Evolutionary conservation across 164 flowering plant genomes (phyloP), one percentile per base, ranked within the genome.

Genomic region (Nymphaea colorata): DNA sequence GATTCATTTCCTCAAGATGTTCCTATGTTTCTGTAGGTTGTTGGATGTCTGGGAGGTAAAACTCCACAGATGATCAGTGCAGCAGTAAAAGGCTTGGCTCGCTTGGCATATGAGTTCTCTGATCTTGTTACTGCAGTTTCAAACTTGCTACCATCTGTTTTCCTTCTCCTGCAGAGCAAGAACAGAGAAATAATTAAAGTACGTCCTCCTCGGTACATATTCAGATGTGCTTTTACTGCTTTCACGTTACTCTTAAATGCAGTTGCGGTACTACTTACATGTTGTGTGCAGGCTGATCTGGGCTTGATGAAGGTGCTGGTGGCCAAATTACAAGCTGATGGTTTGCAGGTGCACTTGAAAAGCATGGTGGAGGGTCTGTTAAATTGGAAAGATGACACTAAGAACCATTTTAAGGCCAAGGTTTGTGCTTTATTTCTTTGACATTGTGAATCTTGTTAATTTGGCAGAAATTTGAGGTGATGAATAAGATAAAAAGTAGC

Each of bases 1-100:
- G 36, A 25, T 25, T 25, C 36, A 25, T 25, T 25, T 25, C 36
- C 36, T 25, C 36, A 25, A 25, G 36, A 25, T 25, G 36, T 25
- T 25, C 41, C n/a, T n/a, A n/a, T 61, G 41, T 61, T 4, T 61
- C 16, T 61, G 73, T 77, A 95, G 99, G 90, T 92, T 6, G 96
- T 95, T 71, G 93, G 90, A 70, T 88, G 96, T 61, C 70, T 95
- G 72, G 91, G 93, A 73, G 93, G 98, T n/a, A 91, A 90, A 72
- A 82, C 88, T 64, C 97, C 99, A 73, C 98, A 92, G 60, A 86
- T 89, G 96, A 86, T 92, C 71, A 92, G 99, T 83, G 98, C 98
- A 65, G 87, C 97, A 61, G 85, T 87, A 61, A 95, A 88, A 77
- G 99, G 94, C 65, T 70, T 92, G 71, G 98, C 99, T 76, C 99